phyloP scores from a whole-genome alignment of 176 grass and related monocot species.

The Elaeis guineensis region DNA sequence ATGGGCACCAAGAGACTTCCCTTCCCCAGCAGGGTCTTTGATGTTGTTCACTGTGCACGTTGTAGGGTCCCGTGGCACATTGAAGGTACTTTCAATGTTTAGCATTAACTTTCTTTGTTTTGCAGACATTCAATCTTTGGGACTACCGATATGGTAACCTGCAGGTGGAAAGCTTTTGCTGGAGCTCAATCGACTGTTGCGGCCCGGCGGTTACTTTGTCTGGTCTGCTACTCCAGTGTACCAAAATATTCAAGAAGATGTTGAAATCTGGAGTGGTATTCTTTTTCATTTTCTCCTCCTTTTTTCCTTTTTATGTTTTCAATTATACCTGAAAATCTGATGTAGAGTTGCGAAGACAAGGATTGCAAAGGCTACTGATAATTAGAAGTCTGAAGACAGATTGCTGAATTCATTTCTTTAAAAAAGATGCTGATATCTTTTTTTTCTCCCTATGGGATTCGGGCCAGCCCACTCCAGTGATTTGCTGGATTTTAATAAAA shows the following conservation, averaged over 20 bases:
- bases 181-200: slow-evolving; percentile 72
- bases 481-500: no score
- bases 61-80: slow-evolving; percentile 92
- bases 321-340: no score
- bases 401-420: no score
- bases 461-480: no score
- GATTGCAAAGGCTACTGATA: no score
- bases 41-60: slow-evolving; percentile 80
- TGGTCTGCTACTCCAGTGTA: slow-evolving; percentile 96
- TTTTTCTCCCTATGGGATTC: no score
- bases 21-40: slow-evolving; percentile 66
- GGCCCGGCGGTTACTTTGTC: slow-evolving; percentile 84
- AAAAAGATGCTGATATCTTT: no score
- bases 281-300: slow-evolving; percentile 7
- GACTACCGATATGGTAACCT: neutral
- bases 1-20: slow-evolving; percentile 85
- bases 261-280: slow-evolving; percentile 84
- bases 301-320: neutral
- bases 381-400: no score
- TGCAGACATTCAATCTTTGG: neutral
- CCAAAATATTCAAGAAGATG: slow-evolving; percentile 61
- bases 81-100: slow-evolving; percentile 32
- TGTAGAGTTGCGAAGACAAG: no score
- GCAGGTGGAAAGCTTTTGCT: slow-evolving; percentile 63
- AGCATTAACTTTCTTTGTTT: neutral